Evolutionary conservation across 1,139 yeast species (phyloP), one percentile per base, ranked within the genome.

Genomic region (Taphrina betulina): DNA sequence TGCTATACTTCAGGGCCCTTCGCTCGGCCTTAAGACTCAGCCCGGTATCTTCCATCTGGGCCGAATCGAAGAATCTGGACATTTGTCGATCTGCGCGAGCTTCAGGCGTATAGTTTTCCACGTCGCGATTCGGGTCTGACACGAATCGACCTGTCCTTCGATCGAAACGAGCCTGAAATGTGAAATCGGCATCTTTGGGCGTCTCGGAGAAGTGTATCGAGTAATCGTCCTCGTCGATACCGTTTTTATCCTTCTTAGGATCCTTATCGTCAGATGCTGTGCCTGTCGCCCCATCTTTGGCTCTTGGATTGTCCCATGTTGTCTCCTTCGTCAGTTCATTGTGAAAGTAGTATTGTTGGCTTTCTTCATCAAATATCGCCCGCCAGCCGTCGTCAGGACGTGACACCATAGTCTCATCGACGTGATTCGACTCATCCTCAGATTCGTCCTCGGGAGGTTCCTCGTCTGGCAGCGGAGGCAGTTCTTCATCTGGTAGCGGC

Each of bases 341-440:
- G 63, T 64, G 62, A 44, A 66, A 67, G 33, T 65, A 66, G 58
- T 64, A 66, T 20, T 62, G 60, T 8, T 57, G 57, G 14, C 52
- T 48, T 2, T 56, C 34, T n/a, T 60, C 59, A 35, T 67, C 70
- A 57, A 61, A 64, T n/a, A 67, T 36, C 0, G 70, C 68, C 37
- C 64, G 63, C 70, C 70, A 67, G 3, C 67, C 69, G 53, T 66
- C 69, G 20, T 64, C 64, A 5, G n/a, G n/a, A n/a, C n/a, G n/a
- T n/a, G n/a, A n/a, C n/a, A n/a, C n/a, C n/a, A n/a, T 22, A 16
- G 19, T 38, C 3, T 17, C 3, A 22, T 12, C 14, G 14, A 10
- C 37, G 8, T 20, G 36, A 28, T 24, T 7, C 2, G 29, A 23
- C 5, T 14, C 14, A 14, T 22, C 20, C 12, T 20, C n/a, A 7